A percentile compares a stretch with the other conserved stretches of the same genome.
phyloP scores from a whole-genome alignment of 2,329 filamentous ascomycete species.

The Cordyceps farinosa region DNA sequence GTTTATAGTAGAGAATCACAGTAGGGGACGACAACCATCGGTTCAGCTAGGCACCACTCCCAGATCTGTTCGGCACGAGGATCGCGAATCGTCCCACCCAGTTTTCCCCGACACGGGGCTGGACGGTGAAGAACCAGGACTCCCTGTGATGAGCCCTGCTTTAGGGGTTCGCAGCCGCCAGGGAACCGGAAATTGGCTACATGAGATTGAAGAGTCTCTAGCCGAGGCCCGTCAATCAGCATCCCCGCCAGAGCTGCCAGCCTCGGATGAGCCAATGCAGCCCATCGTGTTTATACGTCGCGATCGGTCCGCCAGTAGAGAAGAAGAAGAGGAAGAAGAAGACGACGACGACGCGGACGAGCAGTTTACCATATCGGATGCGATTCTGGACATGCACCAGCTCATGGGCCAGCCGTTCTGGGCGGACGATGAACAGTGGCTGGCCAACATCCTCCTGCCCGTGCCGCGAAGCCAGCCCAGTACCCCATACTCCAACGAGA shows the following conservation, averaged over 20 bases:
- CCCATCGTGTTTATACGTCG: too few species aligned
- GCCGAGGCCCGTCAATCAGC: background rate
- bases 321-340: background rate
- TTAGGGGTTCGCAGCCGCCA: too few species aligned
- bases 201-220: background rate
- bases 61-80: background rate
- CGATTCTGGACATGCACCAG: background rate
- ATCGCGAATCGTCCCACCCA: background rate
- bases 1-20: background rate
- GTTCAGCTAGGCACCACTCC: background rate
- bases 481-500: background rate
- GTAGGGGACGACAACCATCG: background rate
- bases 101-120: background rate
- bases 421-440: slow-evolving; percentile 1
- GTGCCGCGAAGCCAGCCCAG: background rate
- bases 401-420: slow-evolving; percentile 1
- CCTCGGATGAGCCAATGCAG: background rate
- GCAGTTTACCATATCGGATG: background rate
- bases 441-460: background rate
- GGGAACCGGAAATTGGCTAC: background rate
- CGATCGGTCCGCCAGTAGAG: background rate
- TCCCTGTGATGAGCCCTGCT: background rate
- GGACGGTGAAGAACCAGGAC: background rate
- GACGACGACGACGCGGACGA: background rate
- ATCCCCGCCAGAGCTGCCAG: background rate